These are phyloP conservation scores for Coemansia aciculifera DNA, from an alignment of 192 early-diverging fungal genomes.

Conservation along the genomic window DNA sequence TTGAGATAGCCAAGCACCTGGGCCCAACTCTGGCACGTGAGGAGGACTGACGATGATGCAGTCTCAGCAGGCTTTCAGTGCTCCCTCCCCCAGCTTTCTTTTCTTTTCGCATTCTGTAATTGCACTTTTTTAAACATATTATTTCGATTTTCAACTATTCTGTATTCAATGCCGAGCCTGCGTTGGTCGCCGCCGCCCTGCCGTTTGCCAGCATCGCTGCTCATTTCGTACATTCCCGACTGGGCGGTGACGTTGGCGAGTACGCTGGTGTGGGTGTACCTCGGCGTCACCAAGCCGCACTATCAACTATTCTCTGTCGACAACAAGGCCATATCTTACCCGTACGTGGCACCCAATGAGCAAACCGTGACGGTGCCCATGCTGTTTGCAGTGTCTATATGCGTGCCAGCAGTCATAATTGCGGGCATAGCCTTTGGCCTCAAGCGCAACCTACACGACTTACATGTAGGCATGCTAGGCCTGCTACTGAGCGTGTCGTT, in stretches of 20 bases:
- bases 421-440: slow-evolving; percentile 21
- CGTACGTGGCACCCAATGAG: slow-evolving; percentile 44
- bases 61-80: background rate
- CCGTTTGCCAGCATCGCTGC: slow-evolving; percentile 14
- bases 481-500: slow-evolving; percentile 53
- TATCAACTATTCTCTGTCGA: slow-evolving; percentile 71
- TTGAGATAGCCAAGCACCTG: background rate
- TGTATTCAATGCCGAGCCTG: slow-evolving; percentile 10
- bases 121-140: background rate
- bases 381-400: slow-evolving; percentile 41
- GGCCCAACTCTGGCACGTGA: background rate
- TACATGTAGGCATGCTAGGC: slow-evolving; percentile 54
- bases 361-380: slow-evolving; percentile 46
- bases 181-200: slow-evolving; percentile 9
- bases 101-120: background rate
- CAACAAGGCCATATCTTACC: slow-evolving; percentile 67
- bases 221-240: slow-evolving; percentile 46
- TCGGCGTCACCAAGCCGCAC: slow-evolving; percentile 62
- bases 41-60: background rate
- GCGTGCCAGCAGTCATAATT: slow-evolving; percentile 25
- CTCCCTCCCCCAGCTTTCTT: background rate
- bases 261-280: slow-evolving; percentile 58
- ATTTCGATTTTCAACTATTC: background rate
- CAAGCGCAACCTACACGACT: slow-evolving; percentile 45
- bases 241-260: slow-evolving; percentile 61